These are phyloP conservation scores for Closterium sp. DNA, from an alignment of 139 green algal genomes.

Conservation along the genomic window DNA sequence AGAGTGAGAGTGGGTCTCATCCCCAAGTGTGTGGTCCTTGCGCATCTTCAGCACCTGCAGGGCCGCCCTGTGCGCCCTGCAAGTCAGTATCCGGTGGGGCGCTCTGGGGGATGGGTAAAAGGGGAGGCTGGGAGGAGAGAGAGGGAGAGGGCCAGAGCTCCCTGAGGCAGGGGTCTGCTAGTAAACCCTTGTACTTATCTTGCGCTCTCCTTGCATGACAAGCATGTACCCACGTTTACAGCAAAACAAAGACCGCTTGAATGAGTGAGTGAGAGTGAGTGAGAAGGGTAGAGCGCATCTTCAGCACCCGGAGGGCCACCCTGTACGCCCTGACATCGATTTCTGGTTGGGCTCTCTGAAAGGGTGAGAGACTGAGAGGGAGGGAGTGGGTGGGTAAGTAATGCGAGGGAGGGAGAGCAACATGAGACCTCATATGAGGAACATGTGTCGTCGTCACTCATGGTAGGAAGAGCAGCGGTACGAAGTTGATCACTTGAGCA, in stretches of 20 bases:
- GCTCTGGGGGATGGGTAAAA: not conserved
- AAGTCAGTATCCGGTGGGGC: conserved; percentile 71
- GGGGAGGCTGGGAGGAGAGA: not conserved
- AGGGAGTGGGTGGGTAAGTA: not conserved
- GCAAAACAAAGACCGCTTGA: too few relatives aligned
- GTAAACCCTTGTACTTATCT: too few relatives aligned
- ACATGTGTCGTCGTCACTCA: not conserved
- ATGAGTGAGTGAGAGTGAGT: not conserved
- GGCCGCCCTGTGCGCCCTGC: conserved; percentile 65
- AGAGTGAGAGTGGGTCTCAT: conserved; percentile 73
- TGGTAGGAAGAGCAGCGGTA: not conserved
- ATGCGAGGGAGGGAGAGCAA: not conserved
- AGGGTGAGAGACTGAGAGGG: not conserved
- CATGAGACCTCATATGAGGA: not conserved
- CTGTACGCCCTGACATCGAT: not conserved
- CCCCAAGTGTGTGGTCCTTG: conserved; percentile 67
- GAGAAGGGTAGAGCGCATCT: not conserved
- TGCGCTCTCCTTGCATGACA: too few relatives aligned
- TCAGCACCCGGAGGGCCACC: not conserved
- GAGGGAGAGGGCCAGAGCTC: not conserved
- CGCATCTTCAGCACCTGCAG: conserved; percentile 74
- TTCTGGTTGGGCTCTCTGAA: not conserved
- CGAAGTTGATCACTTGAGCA: not conserved
- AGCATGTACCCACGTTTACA: too few relatives aligned
- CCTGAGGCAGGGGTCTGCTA: too few relatives aligned